Evolutionary conservation across 176 grass and related monocot genomes (phyloP).

Genomic region (maize (Zea mays)): DNA sequence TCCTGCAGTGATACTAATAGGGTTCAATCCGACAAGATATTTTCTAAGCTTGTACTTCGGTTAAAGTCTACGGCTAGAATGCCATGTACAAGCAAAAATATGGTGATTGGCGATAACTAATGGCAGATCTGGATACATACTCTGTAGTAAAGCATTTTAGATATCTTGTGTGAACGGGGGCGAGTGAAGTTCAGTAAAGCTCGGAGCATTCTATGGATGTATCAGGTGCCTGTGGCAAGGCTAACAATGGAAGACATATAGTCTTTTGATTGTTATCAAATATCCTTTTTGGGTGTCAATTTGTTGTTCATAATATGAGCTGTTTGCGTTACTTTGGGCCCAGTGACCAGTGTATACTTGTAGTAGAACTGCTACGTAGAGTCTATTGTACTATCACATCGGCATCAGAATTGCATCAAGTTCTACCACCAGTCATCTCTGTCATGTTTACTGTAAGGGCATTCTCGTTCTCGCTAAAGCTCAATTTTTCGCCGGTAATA

Average conservation of each 20-base stretch:
- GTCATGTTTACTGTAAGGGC: not conserved
- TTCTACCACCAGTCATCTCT: not conserved
- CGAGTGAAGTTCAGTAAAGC: conserved; percentile 14
- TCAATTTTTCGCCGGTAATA: no score
- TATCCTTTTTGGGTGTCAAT: conserved; percentile 31
- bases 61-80: conserved; percentile 30
- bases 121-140: conserved; percentile 47
- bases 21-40: conserved; percentile 91
- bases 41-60: conserved; percentile 87
- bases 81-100: conserved; percentile 17
- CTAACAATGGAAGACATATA: not conserved
- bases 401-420: conserved; percentile 23
- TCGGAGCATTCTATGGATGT: conserved; percentile 24
- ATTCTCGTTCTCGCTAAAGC: no score
- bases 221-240: conserved; percentile 18
- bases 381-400: conserved; percentile 31
- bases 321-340: conserved; percentile 24
- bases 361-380: conserved; percentile 18
- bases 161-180: conserved; percentile 23
- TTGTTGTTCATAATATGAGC: conserved; percentile 57
- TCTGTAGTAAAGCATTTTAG: conserved; percentile 37
- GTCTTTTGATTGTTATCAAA: conserved; percentile 10
- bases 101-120: conserved; percentile 42
- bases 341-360: conserved; percentile 36
- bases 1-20: conserved; percentile 82